Conservation (phyloP, 768 basidiomycete species). For the Tephrocybe sp. region DNA sequence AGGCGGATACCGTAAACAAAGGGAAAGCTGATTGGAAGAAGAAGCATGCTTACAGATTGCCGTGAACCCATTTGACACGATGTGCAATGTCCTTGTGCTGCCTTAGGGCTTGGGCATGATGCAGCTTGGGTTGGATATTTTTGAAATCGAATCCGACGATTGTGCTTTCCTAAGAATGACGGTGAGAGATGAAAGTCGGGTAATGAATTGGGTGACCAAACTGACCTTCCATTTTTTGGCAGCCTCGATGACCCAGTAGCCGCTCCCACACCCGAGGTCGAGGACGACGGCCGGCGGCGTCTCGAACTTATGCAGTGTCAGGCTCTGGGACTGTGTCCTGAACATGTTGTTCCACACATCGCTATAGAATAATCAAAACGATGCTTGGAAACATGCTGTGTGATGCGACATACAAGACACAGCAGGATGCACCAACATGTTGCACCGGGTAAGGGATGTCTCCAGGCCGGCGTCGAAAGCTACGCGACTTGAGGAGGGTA, state of each 20-base stretch:
- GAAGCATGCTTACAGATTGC: slow-evolving; percentile 53
- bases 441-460: slow-evolving; percentile 57
- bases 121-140: slow-evolving; percentile 52
- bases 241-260: slow-evolving; percentile 71
- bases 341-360: slow-evolving; percentile 77
- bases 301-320: slow-evolving; percentile 57
- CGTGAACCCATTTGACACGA: slow-evolving; percentile 66
- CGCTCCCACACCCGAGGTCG: slow-evolving; percentile 72
- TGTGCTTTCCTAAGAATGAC: slow-evolving; percentile 39
- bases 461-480: slow-evolving; percentile 44
- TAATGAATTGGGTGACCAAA: slow-evolving; percentile 26
- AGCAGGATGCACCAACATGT: slow-evolving; percentile 45
- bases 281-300: slow-evolving; percentile 53
- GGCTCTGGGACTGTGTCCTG: slow-evolving; percentile 41
- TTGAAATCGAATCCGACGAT: slow-evolving; percentile 63
- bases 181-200: slow-evolving; percentile 5
- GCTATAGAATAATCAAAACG: slow-evolving; percentile 31
- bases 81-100: slow-evolving; percentile 40
- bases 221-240: slow-evolving; percentile 60
- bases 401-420: slow-evolving; percentile 50
- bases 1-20: slow-evolving; percentile 6
- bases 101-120: slow-evolving; percentile 23
- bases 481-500: slow-evolving; percentile 38
- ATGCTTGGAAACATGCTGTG: slow-evolving; percentile 2
- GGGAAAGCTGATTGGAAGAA: neutral